A percentile compares a stretch with the other conserved stretches of the same genome.
Conservation (phyloP, 139 green algal species). For the Chlorella sp. region DNA sequence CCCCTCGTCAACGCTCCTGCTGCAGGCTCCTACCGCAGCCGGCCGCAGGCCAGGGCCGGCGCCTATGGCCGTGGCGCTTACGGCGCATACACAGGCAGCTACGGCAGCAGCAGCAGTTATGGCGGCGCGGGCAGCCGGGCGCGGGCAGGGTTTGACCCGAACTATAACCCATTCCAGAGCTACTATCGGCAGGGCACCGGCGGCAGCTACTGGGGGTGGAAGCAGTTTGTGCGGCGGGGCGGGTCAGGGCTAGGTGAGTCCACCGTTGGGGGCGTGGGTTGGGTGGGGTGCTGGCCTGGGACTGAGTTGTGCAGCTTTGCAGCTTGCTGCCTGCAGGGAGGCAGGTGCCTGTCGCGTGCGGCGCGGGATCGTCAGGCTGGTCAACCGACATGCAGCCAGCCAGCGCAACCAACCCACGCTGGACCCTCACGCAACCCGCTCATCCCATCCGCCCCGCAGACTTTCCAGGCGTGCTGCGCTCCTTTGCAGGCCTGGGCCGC, state of each 20-base stretch:
- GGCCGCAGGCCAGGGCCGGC: not conserved
- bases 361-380: too few species aligned
- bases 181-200: not conserved
- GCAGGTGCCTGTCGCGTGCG: too few species aligned
- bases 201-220: constrained; percentile 16
- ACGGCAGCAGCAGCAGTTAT: not conserved
- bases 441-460: constrained; percentile 1
- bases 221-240: constrained; percentile 10
- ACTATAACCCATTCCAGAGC: not conserved
- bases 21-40: not conserved
- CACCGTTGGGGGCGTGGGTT: not conserved
- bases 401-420: not conserved
- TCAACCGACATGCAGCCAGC: not conserved
- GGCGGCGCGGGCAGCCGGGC: not conserved
- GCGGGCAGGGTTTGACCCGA: not conserved
- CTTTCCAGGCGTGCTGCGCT: constrained; percentile 3
- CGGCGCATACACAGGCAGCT: not conserved
- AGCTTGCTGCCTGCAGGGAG: too few species aligned
- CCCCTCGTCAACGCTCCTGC: not conserved
- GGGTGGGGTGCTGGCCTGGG: not conserved
- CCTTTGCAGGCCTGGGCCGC: constrained; percentile 8
- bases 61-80: not conserved
- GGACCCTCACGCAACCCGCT: too few species aligned
- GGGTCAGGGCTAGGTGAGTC: constrained; percentile 6
- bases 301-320: not conserved